These are phyloP conservation scores for Ceratocystis harringtonii DNA, from an alignment of 2,329 filamentous ascomycete genomes.

Conservation along the genomic window DNA sequence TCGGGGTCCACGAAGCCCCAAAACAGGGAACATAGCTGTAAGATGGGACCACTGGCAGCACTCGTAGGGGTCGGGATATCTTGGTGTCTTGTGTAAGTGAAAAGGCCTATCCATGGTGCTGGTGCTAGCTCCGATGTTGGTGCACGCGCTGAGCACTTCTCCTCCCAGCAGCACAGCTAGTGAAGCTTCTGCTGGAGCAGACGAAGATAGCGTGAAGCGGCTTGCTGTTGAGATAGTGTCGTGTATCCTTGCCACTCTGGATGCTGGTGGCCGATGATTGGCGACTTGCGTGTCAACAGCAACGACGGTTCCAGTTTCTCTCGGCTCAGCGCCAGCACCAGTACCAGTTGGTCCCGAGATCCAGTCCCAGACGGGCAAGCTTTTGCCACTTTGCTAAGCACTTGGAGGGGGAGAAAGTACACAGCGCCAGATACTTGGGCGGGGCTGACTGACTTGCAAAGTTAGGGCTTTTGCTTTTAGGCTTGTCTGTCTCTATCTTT, in stretches of 20 bases:
- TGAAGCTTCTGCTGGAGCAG: background rate
- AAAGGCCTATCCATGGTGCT: background rate
- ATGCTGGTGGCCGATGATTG: background rate
- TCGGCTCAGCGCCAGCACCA: background rate
- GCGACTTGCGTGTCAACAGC: background rate
- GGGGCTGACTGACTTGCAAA: background rate
- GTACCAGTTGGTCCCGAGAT: background rate
- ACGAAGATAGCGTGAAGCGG: too few relatives aligned
- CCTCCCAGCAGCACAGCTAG: background rate
- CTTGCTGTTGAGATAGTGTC: background rate
- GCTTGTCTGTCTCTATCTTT: background rate
- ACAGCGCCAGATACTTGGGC: background rate
- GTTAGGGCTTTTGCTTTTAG: background rate
- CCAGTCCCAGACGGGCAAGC: background rate
- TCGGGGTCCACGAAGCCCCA: background rate
- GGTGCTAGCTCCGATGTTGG: too few relatives aligned
- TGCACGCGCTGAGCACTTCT: background rate
- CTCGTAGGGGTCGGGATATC: background rate
- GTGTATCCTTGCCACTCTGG: background rate
- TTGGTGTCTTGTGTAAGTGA: background rate
- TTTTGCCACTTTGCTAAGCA: constrained; percentile 1
- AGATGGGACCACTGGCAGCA: background rate
- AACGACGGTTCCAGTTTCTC: background rate
- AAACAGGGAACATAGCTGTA: background rate
- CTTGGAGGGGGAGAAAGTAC: background rate